Percentiles rank a stretch among this genome's conserved stretches.
These are phyloP conservation scores for Suillus luteus DNA, from an alignment of 768 basidiomycete genomes.

Conservation along the genomic window DNA sequence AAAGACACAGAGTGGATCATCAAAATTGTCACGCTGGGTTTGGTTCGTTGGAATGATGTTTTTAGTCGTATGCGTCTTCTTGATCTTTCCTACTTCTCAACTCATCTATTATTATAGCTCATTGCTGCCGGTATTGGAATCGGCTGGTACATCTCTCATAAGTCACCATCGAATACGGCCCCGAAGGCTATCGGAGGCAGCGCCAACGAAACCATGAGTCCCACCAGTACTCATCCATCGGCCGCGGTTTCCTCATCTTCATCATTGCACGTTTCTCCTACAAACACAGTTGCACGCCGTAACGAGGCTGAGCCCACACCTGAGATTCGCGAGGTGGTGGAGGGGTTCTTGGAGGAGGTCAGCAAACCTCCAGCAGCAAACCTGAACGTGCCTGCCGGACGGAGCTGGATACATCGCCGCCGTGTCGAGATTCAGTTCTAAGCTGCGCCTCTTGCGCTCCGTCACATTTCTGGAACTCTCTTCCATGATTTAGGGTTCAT, in stretches of 20 bases:
- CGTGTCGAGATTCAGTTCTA: constrained; percentile 18
- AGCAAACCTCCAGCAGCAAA: not conserved
- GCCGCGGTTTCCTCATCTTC: constrained; percentile 17
- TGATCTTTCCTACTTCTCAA: not conserved
- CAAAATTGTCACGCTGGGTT: constrained; percentile 64
- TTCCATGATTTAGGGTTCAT: constrained; percentile 10
- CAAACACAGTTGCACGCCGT: constrained; percentile 56
- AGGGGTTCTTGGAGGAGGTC: constrained; percentile 14
- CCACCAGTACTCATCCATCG: constrained; percentile 22
- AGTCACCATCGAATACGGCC: constrained; percentile 45
- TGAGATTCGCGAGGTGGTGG: not conserved
- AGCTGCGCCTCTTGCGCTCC: not conserved
- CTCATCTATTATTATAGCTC: constrained; percentile 31
- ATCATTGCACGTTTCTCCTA: constrained; percentile 55
- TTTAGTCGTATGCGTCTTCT: constrained; percentile 45
- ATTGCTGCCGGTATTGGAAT: constrained; percentile 59
- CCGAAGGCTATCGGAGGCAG: constrained; percentile 70
- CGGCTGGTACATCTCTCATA: constrained; percentile 61
- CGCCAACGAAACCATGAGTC: constrained; percentile 42
- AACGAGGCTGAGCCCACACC: constrained; percentile 21
- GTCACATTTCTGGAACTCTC: not conserved
- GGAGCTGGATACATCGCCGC: constrained; percentile 20
- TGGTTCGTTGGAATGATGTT: constrained; percentile 68
- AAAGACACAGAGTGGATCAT: constrained; percentile 57
- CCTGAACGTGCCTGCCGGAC: not conserved